These are phyloP conservation scores for Fusarium sp. DNA, from an alignment of 2,329 filamentous ascomycete species.

Conservation along the genomic window DNA sequence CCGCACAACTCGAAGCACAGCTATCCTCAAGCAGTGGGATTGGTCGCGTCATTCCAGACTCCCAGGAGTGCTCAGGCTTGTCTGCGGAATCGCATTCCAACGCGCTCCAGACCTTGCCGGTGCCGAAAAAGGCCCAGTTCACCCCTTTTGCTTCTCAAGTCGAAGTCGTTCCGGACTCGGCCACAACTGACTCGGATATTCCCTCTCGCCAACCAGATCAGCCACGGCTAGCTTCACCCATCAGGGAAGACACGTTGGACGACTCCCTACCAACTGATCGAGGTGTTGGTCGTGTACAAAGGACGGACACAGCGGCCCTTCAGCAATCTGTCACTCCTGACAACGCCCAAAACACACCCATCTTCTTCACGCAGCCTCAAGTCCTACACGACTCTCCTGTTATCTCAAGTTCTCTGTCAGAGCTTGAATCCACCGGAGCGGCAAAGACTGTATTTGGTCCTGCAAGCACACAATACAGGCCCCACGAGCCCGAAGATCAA, in stretches of 20 bases:
- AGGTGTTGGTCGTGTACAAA: background rate
- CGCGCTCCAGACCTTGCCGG: background rate
- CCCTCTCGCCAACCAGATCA: constrained; percentile 46
- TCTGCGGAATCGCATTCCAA: constrained; percentile 9
- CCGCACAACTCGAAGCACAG: background rate
- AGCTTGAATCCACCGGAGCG: background rate
- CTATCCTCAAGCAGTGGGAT: constrained; percentile 6
- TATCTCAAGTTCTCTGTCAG: constrained; percentile 4
- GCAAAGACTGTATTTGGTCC: background rate
- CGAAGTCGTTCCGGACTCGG: constrained; percentile 26
- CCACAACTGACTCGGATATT: constrained; percentile 32
- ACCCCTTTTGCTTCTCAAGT: constrained; percentile 15
- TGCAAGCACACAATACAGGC: background rate
- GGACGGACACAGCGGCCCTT: background rate
- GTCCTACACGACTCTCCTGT: background rate
- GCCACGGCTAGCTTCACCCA: background rate
- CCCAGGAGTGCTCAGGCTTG: constrained; percentile 30
- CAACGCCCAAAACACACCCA: constrained; percentile 2
- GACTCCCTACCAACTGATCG: constrained; percentile 1
- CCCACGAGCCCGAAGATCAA: background rate
- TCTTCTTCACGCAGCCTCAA: constrained; percentile 41
- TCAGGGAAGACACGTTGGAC: constrained; percentile 5
- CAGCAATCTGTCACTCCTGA: background rate
- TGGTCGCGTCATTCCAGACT: constrained; percentile 37
- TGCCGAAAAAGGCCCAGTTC: background rate